phyloP scores from a whole-genome alignment of 1,139 yeast genomes.

The Debaryomyces robertsiae region DNA sequence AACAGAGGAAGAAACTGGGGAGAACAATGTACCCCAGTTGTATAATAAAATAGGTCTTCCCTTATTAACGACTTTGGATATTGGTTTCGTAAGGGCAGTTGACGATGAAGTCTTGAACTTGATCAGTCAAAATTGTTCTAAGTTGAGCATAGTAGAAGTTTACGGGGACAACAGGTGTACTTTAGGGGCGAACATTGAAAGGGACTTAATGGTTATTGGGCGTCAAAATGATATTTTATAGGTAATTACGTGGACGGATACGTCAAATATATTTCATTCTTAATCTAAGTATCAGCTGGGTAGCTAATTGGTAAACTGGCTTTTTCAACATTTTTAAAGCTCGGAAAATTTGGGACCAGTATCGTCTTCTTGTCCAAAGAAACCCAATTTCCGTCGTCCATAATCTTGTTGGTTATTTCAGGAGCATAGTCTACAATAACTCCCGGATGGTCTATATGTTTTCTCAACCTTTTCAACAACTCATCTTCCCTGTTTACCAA shows the following conservation, averaged over 20 bases:
- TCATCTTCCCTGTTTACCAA: conserved; percentile 25
- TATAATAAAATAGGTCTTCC: conserved; percentile 40
- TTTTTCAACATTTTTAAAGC: conserved; percentile 64
- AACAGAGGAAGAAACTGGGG: conserved; percentile 12
- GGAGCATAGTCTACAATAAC: conserved; percentile 55
- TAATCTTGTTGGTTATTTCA: conserved; percentile 50
- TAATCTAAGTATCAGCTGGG: conserved; percentile 21
- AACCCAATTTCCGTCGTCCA: conserved; percentile 28
- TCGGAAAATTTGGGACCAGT: conserved; percentile 50
- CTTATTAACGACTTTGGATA: conserved; percentile 62
- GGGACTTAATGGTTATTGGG: conserved; percentile 68
- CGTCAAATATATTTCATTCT: neutral
- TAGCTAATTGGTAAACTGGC: conserved; percentile 42
- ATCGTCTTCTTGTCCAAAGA: conserved; percentile 24
- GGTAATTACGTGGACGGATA: neutral
- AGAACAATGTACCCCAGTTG: conserved; percentile 12
- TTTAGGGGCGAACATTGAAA: conserved; percentile 50
- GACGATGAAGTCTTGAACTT: conserved; percentile 63
- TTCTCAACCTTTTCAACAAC: conserved; percentile 34
- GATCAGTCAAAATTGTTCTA: conserved; percentile 59
- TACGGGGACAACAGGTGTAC: conserved; percentile 79
- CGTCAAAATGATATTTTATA: conserved; percentile 67
- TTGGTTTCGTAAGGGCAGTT: conserved; percentile 75
- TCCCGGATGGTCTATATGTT: conserved; percentile 66
- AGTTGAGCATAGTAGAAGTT: conserved; percentile 67